Base-by-base conservation (phyloP, 2,329 filamentous ascomycete species). In the Fusarium citri region DNA sequence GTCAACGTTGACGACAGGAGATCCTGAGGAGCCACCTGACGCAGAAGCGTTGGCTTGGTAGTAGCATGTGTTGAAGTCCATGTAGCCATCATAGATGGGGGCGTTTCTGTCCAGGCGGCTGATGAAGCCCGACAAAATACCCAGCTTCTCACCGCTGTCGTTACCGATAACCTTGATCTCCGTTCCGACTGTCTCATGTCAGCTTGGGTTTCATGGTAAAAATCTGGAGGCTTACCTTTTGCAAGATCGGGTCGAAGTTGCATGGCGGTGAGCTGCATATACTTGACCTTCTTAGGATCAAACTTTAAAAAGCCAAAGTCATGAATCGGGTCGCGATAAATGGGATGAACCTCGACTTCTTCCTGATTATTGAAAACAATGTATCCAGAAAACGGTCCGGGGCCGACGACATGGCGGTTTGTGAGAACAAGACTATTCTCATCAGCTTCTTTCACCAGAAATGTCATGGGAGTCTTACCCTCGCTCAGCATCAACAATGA, bases 341-440 rank as follows among this genome's bases (percentile, higher is more conserved):
- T 93, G 9, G 96, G 95, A 78, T 94, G 92, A 37, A 97, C 94
- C 78, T 99, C 96, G 73, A 95, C 96, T 84, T 97, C 87, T 72
- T 99, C 96, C 81, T 99, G 96, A 77, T 99, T 99, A 80, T 98
- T 96, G 79, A 99, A 98, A 72, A 99, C 94, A 78, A 93, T 94
- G 82, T 97, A 98, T 30, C 96, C 96, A 90, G 95, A 98, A 81
- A 99, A 99, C 0, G 96, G 96, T 1, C 96, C 96, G 2, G 96
- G 88, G 64, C 96, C 94, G 42, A 98, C 96, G 22, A 99, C 96
- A 83, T 99, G 96, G 63, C 93, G 88, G 78, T 96, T 96, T 11
- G 93, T 95, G 78, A 96, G 82, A 72, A 96, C 53, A 9, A 67
- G 42, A 0, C 66, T 67, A 37, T 0, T 37, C 3, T 3, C 9